phyloP scores from a whole-genome alignment of 1,139 yeast species.

The Magnusiomyces magnusii region DNA sequence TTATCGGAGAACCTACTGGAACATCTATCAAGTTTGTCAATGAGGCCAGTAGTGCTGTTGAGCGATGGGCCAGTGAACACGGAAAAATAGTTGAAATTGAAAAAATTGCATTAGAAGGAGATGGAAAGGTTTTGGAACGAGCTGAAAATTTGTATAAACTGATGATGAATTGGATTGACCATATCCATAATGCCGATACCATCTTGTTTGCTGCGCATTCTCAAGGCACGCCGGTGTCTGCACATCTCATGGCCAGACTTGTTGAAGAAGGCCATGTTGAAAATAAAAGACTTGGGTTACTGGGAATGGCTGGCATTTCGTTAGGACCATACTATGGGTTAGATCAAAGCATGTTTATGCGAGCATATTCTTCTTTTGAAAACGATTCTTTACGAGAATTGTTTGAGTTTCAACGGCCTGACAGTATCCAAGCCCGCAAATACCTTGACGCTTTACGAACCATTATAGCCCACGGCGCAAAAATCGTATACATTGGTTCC shows the following conservation, averaged over 20 bases:
- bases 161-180: slow-evolving; percentile 61
- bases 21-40: slow-evolving; percentile 80
- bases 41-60: slow-evolving; percentile 74
- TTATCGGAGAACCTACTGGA: slow-evolving; percentile 91
- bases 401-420: slow-evolving; percentile 76
- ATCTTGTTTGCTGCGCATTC: slow-evolving; percentile 89
- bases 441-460: slow-evolving; percentile 61
- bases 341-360: slow-evolving; percentile 73
- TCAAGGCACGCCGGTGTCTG: slow-evolving; percentile 91
- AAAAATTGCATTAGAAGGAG: slow-evolving; percentile 83
- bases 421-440: slow-evolving; percentile 61
- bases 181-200: slow-evolving; percentile 70
- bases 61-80: slow-evolving; percentile 52
- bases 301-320: slow-evolving; percentile 95
- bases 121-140: slow-evolving; percentile 80
- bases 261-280: slow-evolving; percentile 61
- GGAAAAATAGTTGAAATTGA: slow-evolving; percentile 57
- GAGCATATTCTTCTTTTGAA: slow-evolving; percentile 87
- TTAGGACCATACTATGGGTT: slow-evolving; percentile 90
- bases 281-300: slow-evolving; percentile 47
- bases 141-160: slow-evolving; percentile 73
- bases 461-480: slow-evolving; percentile 62
- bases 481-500: slow-evolving; percentile 75
- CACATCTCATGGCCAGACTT: slow-evolving; percentile 63
- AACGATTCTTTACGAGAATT: slow-evolving; percentile 77